Base-by-base conservation (phyloP, 2,329 filamentous ascomycete species). In the Xylaria sp. region DNA sequence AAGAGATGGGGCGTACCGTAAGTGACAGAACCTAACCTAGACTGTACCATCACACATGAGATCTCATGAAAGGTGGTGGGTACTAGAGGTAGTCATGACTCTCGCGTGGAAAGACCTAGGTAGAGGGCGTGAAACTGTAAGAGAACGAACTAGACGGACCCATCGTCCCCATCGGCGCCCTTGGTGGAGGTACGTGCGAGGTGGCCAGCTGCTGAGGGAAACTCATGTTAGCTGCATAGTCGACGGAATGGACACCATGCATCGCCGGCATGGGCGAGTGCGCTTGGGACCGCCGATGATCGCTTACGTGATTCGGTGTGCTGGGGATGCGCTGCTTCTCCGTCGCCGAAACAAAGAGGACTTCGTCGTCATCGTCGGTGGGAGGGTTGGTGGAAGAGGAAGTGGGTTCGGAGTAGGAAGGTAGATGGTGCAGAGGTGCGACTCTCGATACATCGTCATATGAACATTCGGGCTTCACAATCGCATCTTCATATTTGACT, bases 401-500 rank as follows among this genome's bases (percentile, higher is more conserved):
- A 61, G 51, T 9, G 9, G 61, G 38, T 15, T 63, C 59, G 31
- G 58, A 53, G 39, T 44, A 63, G 62, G 63, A 62, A 10, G 56
- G 55, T 61, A 54, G 33, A 39, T 38, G 44, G 25, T 68, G 57
- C 17, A 66, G 54, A 33, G 63, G 59, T 42, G 39, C 31, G 20
- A 63, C 38, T 49, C 44, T 64, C 49, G 69, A 59, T 56, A 38
- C 54, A 53, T 64, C 62, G 55, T 64, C 64, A 69, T 71, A 73
- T 61, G 67, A 59, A 50, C 68, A 69, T 68, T 77, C 76, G 65
- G 68, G 56, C 69, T 77, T 77, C 72, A 77, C 72, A 53, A 69
- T 72, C 59, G 69, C 71, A 73, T 76, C 74, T 76, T 78, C 76
- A 66, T 68, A 58, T 74, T 77, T 78, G 31, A 77, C 71, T 76